Evolutionary conservation across 352 stramenopile genomes (phyloP), one percentile per base, ranked within the genome.

Genomic region (Globisporangium mamillatum): DNA sequence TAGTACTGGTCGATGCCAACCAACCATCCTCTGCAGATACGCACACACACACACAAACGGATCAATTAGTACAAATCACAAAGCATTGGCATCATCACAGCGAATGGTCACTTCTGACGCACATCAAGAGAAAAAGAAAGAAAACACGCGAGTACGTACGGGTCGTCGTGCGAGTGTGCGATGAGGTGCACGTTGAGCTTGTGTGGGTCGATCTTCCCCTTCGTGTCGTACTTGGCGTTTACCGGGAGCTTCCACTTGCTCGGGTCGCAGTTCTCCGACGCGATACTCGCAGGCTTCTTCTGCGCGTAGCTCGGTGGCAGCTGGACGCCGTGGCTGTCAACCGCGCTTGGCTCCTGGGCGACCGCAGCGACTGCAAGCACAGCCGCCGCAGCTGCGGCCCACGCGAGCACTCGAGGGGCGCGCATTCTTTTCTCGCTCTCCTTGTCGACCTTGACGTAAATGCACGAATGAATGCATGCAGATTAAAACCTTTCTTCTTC

Each of bases 1-100:
- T 97, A 99, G 74, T 99, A 99, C 79, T 99, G 93, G 74, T 99
- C 97, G 22, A 99, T 89, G 1, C 93, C 98, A 64, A 98, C 92
- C 10, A 98, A 76, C 97, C 97, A 99, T 20, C 90, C 91, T 29
- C 80, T 89, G 32, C 22, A 69, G 8, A 50, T 25, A 36, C 16
- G 18, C 41, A 22, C 41, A 50, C 1, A n/a, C 12, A 8, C 12
- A 48, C 2, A 48, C 4, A 48, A 1, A 59, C 20, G 52, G 8
- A 52, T 3, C 50, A 46, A 24, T 66, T 24, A 32, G 34, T 66
- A n/a, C n/a, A 12, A 29, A 55, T 64, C 44, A 24, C 16, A 50
- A 20, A 50, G 18, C 44, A 5, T 22, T 20, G 12, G 0, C 44
- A 52, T 24, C 44, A 52, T 52, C 20, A 24, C 18, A 10, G 44